Evolutionary conservation across 805 yeast species (phyloP).

Genomic region (Blastobotrys chiropterorum): DNA sequence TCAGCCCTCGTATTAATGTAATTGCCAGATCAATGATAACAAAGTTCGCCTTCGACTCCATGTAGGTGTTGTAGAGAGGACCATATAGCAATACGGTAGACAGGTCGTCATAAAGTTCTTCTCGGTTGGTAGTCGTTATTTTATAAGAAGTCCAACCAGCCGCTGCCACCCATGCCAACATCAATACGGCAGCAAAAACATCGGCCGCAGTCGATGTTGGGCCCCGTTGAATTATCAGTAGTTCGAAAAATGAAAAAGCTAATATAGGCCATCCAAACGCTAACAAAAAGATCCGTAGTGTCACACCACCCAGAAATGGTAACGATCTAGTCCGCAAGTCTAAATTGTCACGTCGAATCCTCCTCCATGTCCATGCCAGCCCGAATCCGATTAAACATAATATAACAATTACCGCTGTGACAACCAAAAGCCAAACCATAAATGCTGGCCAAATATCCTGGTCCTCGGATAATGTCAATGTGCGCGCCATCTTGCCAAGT

Average conservation of each 20-base stretch:
- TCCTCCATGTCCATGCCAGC: conserved; percentile 2
- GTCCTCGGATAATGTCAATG: conserved; percentile 20
- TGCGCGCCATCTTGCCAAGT: conserved; percentile 21
- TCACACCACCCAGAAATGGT: conserved; percentile 26
- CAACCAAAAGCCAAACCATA: conserved; percentile 28
- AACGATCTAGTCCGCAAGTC: conserved; percentile 18
- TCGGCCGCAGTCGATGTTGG: conserved; percentile 18
- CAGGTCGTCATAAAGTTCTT: conserved; percentile 24
- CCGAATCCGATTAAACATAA: neutral
- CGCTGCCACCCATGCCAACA: conserved; percentile 22
- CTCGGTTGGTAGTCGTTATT: conserved; percentile 16
- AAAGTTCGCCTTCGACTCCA: conserved; percentile 18
- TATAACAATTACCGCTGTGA: conserved; percentile 15
- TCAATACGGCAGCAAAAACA: conserved; percentile 25
- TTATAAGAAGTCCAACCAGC: conserved; percentile 14
- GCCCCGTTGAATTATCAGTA: conserved; percentile 17
- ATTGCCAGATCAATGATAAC: conserved; percentile 16
- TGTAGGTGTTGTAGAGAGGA: conserved; percentile 29
- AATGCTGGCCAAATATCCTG: conserved; percentile 32
- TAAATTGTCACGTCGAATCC: conserved; percentile 6
- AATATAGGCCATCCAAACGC: conserved; percentile 27
- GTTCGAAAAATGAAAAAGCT: conserved; percentile 26
- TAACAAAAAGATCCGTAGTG: conserved; percentile 22
- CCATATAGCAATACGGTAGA: conserved; percentile 25
- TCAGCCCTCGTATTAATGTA: conserved; percentile 27